These are phyloP conservation scores for Coemansia sp. DNA, from an alignment of 192 early-diverging fungal species.

Conservation along the genomic window DNA sequence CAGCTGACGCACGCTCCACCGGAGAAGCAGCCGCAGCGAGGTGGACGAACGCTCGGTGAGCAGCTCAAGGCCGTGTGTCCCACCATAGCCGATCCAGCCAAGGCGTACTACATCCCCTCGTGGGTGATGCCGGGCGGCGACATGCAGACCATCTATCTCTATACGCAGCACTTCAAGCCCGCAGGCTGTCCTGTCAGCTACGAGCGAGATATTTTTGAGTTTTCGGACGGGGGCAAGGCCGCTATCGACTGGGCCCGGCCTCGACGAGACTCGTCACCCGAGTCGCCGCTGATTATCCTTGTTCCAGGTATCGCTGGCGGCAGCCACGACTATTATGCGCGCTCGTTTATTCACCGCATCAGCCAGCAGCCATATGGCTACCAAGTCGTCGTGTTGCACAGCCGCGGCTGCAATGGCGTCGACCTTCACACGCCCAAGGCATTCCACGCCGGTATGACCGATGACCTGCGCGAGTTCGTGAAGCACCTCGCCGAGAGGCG, in stretches of 20 bases:
- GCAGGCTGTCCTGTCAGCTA: slow-evolving; percentile 42
- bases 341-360: slow-evolving; percentile 38
- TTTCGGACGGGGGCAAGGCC: slow-evolving; percentile 45
- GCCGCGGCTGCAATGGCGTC: slow-evolving; percentile 80
- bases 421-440: slow-evolving; percentile 71
- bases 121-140: slow-evolving; percentile 71
- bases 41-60: slow-evolving; percentile 20
- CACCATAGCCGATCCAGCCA: slow-evolving; percentile 50
- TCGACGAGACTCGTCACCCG: neutral
- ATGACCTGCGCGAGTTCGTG: slow-evolving; percentile 62
- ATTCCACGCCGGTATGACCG: slow-evolving; percentile 79
- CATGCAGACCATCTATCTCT: slow-evolving; percentile 67
- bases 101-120: slow-evolving; percentile 66
- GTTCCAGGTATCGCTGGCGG: slow-evolving; percentile 45
- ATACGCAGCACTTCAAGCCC: slow-evolving; percentile 51
- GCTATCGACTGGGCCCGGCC: slow-evolving; percentile 49
- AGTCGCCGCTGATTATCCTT: slow-evolving; percentile 36
- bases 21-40: slow-evolving; percentile 37
- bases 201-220: slow-evolving; percentile 49
- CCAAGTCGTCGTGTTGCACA: slow-evolving; percentile 80
- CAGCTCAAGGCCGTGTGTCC: slow-evolving; percentile 54
- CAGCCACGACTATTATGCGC: slow-evolving; percentile 49
- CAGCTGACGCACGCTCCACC: slow-evolving; percentile 39
- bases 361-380: slow-evolving; percentile 58
- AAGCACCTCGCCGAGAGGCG: slow-evolving; percentile 39